Evolutionary conservation across 2,329 filamentous ascomycete species (phyloP).

Genomic region (Leptographium galeiforme): DNA sequence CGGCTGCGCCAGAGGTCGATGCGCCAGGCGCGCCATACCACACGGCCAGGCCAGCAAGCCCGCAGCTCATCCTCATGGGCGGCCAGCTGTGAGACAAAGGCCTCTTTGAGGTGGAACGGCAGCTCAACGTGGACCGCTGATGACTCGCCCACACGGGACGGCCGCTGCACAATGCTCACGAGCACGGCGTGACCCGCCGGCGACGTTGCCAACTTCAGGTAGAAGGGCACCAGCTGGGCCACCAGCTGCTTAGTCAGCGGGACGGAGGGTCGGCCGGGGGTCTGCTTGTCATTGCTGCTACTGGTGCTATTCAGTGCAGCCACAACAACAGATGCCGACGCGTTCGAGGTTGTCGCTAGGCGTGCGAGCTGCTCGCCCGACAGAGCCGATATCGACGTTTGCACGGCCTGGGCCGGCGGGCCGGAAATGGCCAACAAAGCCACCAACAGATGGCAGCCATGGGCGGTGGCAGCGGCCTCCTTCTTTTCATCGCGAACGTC

Average conservation of each 20-base stretch:
- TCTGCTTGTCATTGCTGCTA: conserved; percentile 25
- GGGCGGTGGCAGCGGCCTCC: conserved; percentile 35
- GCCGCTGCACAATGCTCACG: conserved; percentile 33
- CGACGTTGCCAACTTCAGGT: conserved; percentile 32
- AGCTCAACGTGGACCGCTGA: conserved; percentile 14
- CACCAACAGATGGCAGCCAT: conserved; percentile 72
- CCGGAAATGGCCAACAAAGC: conserved; percentile 66
- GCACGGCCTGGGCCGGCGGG: conserved; percentile 53
- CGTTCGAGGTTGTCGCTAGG: conserved; percentile 45
- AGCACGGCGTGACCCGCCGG: conserved; percentile 38
- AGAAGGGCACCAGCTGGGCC: conserved; percentile 30
- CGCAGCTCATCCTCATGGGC: conserved; percentile 34
- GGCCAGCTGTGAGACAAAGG: conserved; percentile 35
- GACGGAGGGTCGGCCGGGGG: neutral
- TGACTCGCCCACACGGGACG: conserved; percentile 22
- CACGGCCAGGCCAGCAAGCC: conserved; percentile 39
- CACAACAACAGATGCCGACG: conserved; percentile 36
- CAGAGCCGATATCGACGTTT: conserved; percentile 54
- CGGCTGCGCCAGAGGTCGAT: conserved; percentile 43
- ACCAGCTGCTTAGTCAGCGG: conserved; percentile 42
- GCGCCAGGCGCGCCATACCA: conserved; percentile 44
- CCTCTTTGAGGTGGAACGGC: conserved; percentile 45
- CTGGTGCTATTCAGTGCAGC: conserved; percentile 33
- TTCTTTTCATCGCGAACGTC: conserved; percentile 11
- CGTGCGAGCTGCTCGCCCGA: conserved; percentile 40